Conservation (phyloP, 2,329 filamentous ascomycete species). For the Orbilia oligospora region DNA sequence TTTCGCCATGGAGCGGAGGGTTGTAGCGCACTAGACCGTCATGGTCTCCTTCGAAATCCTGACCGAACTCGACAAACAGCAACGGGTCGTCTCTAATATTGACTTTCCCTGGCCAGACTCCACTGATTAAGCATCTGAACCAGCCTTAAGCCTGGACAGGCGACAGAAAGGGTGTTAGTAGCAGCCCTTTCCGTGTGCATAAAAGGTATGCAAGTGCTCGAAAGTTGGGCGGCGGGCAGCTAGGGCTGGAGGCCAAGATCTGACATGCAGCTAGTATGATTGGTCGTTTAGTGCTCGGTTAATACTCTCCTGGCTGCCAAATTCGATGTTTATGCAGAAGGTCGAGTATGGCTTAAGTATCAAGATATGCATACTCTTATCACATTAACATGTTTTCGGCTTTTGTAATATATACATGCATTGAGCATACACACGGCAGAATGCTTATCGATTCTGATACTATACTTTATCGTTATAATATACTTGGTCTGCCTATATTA, state of each 20-base stretch:
- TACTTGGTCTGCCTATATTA: too few species aligned
- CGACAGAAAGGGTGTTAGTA: slow-evolving; percentile 3
- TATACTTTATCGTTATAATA: too few species aligned
- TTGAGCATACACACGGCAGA: too few species aligned
- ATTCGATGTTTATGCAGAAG: slow-evolving; percentile 8
- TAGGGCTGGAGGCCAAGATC: slow-evolving; percentile 38
- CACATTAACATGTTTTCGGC: not conserved
- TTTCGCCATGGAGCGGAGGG: slow-evolving; percentile 13
- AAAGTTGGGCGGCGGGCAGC: slow-evolving; percentile 5
- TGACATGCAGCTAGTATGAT: slow-evolving; percentile 45
- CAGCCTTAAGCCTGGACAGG: slow-evolving; percentile 17
- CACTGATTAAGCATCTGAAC: slow-evolving; percentile 33
- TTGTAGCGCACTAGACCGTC: slow-evolving; percentile 17
- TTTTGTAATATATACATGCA: too few species aligned
- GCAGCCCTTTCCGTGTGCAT: slow-evolving; percentile 42
- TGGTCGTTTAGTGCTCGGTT: not conserved
- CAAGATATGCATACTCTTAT: slow-evolving; percentile 14
- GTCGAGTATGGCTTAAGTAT: slow-evolving; percentile 1
- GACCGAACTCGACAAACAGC: slow-evolving; percentile 20
- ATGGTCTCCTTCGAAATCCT: slow-evolving; percentile 4
- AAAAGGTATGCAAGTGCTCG: not conserved
- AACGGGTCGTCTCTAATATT: slow-evolving; percentile 15
- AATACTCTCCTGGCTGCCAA: not conserved
- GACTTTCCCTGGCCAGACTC: slow-evolving; percentile 28
- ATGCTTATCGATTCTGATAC: not conserved